Evolutionary conservation across 345 rosid genomes (phyloP), one percentile per base, ranked within the genome.

Genomic region (Lepidium didymum): DNA sequence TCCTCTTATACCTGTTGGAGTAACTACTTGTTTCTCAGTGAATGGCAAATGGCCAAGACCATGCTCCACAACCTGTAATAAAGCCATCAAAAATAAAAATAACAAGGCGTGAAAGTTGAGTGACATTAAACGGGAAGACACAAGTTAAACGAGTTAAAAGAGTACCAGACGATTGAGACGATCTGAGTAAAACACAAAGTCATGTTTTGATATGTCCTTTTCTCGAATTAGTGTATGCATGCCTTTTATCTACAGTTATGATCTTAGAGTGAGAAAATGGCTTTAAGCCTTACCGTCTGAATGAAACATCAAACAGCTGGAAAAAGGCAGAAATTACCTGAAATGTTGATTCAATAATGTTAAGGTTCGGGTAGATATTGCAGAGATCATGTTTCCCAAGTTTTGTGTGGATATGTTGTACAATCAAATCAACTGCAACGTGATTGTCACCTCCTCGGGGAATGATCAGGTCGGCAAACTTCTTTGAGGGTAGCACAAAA

Each of bases 151-250:
- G 36, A 41, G 45, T 36, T 65, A 13, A 64, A 47, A 70, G 74
- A 44, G 13, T 86, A 95, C 97, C 96, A 91, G 77, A 42, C 97
- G 90, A 80, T 87, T 91, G 64, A 95, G 94, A 34, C 99, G 87
- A 75, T 95, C 99, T 8, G 99, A 95, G 72, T 95, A 95, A 81
- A 95, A 95, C 41, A 91, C 92, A 69, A 95, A 95, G 79, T 91
- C 99, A 75, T 91, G 99, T 85, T 91, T 95, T 19, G 99, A 87
- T 81, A 91, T 91, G 51, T 86, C 96, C 63, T 74, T 80, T 79
- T 95, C 97, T 56, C 99, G 91, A 72, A 95, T 95, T 80, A 95
- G 83, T 70, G 99, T 95, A 75, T 95, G 99, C 99, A 95, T 91
- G 50, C 97, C 99, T 85, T 96, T 80, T 70, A 95, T 95, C 97